Evolutionary conservation across 2,329 filamentous ascomycete species (phyloP).

Genomic region (Hypoxylon sp.): DNA sequence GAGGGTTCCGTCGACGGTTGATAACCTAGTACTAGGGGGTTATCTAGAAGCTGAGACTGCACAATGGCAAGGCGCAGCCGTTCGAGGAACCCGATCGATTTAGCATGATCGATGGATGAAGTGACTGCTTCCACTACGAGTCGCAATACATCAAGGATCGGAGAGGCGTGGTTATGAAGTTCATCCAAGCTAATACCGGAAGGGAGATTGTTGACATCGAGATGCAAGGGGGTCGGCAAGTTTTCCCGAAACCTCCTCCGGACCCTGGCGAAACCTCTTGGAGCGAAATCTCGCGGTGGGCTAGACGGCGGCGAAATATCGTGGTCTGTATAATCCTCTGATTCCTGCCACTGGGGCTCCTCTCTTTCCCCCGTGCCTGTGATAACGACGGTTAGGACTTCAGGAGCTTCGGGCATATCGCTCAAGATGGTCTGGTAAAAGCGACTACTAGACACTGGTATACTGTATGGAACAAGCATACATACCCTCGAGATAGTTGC

Average conservation of each 20-base stretch:
- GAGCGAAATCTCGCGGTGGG: conserved; percentile 53
- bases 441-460: not conserved
- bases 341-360: conserved; percentile 51
- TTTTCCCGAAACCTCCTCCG: conserved; percentile 52
- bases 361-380: conserved; percentile 53
- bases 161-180: conserved; percentile 50
- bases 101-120: conserved; percentile 54
- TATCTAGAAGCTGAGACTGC: conserved; percentile 54
- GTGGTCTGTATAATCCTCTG: conserved; percentile 45
- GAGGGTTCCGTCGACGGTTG: conserved; percentile 45
- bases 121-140: conserved; percentile 52
- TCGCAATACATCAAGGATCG: conserved; percentile 48
- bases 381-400: conserved; percentile 44
- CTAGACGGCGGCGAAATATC: conserved; percentile 52
- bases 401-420: conserved; percentile 33
- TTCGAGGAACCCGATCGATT: conserved; percentile 54
- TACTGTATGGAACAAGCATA: conserved; percentile 29
- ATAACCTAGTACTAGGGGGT: conserved; percentile 52
- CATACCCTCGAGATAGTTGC: conserved; percentile 56
- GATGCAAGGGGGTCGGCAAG: conserved; percentile 48
- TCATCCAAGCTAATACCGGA: conserved; percentile 48
- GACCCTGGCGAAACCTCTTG: conserved; percentile 53
- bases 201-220: conserved; percentile 48
- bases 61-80: conserved; percentile 55
- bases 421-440: conserved; percentile 17